Percentiles rank a stretch among this genome's conserved stretches.
Conservation (phyloP, 1,284 basidiomycete species). For the Takashimella tepidaria region DNA sequence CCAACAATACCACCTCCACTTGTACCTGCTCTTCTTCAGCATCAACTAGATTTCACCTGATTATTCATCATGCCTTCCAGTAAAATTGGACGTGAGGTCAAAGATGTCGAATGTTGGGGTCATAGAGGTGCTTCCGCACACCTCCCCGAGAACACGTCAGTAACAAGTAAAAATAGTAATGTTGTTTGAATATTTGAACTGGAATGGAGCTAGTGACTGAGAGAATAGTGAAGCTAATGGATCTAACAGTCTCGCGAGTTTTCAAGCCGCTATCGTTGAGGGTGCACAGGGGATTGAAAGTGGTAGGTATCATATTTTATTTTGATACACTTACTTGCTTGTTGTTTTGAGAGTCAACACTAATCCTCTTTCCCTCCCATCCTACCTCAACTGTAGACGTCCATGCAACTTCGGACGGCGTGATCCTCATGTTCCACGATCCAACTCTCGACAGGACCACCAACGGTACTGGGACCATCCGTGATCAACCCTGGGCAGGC, state of each 20-base stretch:
- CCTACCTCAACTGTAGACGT: constrained; percentile 66
- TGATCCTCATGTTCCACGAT: constrained; percentile 96
- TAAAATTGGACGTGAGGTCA: constrained; percentile 14
- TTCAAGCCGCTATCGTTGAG: constrained; percentile 85
- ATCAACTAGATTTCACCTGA: too few species aligned
- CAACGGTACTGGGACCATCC: constrained; percentile 53
- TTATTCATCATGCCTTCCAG: too few species aligned
- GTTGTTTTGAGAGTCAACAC: neutral
- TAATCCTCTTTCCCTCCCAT: neutral
- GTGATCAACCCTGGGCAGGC: constrained; percentile 48
- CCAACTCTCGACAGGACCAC: constrained; percentile 60
- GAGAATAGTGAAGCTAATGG: constrained; percentile 52
- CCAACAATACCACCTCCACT: too few species aligned
- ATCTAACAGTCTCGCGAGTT: constrained; percentile 69
- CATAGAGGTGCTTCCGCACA: constrained; percentile 75
- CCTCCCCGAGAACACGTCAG: constrained; percentile 48
- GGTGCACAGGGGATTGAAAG: constrained; percentile 93
- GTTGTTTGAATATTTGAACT: too few species aligned
- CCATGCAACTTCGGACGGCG: constrained; percentile 84
- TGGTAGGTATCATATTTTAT: constrained; percentile 22
- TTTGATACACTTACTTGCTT: too few species aligned
- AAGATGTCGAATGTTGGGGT: constrained; percentile 74
- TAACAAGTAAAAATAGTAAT: constrained; percentile 4
- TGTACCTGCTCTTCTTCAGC: too few species aligned
- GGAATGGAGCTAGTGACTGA: constrained; percentile 3